These are phyloP conservation scores for Nakaseomyces kungkrabaensis DNA, from an alignment of 1,139 yeast genomes.

Conservation along the genomic window DNA sequence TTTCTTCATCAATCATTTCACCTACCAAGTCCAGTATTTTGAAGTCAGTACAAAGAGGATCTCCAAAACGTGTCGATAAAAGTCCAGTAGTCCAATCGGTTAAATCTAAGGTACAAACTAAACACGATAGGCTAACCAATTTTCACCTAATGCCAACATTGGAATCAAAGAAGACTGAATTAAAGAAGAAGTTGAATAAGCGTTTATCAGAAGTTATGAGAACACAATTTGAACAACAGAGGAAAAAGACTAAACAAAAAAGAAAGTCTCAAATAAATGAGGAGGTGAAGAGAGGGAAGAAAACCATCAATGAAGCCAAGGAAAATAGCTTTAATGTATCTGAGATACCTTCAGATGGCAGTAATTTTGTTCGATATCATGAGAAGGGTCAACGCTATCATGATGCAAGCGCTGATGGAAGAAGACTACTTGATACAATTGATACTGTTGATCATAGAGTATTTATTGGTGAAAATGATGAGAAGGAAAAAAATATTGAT, in stretches of 20 bases:
- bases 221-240: constrained; percentile 25
- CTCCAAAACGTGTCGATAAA: background rate
- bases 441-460: constrained; percentile 26
- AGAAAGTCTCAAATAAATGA: constrained; percentile 23
- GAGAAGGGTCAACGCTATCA: constrained; percentile 1
- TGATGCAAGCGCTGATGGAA: constrained; percentile 2
- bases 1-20: background rate
- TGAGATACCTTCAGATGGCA: background rate
- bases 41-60: background rate
- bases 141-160: constrained; percentile 22
- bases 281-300: constrained; percentile 19
- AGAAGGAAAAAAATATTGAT: constrained; percentile 1
- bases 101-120: background rate
- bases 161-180: constrained; percentile 21
- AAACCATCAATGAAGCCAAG: constrained; percentile 14
- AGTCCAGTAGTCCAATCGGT: background rate
- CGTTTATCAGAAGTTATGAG: constrained; percentile 27
- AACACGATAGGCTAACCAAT: constrained; percentile 18
- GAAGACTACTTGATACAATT: constrained; percentile 9
- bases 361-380: constrained; percentile 1
- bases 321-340: constrained; percentile 3
- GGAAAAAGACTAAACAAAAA: constrained; percentile 20
- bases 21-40: background rate
- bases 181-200: constrained; percentile 24
- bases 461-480: constrained; percentile 13